Percentiles rank a stretch among this genome's conserved stretches.
Evolutionary conservation across 2,329 filamentous ascomycete species (phyloP).

Genomic region (Monosporascus cannonballus): DNA sequence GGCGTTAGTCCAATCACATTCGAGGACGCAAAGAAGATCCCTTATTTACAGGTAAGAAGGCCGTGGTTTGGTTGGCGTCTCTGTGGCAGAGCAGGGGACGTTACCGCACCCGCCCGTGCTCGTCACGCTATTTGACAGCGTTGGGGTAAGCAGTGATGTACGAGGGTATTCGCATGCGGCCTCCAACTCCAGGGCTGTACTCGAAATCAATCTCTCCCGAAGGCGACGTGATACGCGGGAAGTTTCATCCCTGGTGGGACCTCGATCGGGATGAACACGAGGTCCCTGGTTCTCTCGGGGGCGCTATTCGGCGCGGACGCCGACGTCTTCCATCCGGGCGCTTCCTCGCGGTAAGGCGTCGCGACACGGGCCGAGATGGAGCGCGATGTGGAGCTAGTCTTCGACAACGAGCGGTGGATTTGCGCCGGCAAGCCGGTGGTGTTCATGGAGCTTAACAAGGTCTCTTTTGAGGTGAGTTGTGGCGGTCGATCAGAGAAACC

Average conservation of each 20-base stretch:
- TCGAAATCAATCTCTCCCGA: constrained; percentile 19
- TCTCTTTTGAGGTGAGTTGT: constrained; percentile 33
- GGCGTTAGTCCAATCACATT: constrained; percentile 19
- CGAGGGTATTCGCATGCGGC: constrained; percentile 31
- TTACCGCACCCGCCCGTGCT: no score
- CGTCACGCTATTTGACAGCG: not conserved
- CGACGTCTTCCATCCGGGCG: constrained; percentile 9
- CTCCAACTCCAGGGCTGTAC: constrained; percentile 25
- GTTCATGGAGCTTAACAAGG: constrained; percentile 36
- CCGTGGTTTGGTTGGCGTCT: no score
- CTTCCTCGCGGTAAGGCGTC: constrained; percentile 3
- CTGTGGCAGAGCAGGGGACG: no score
- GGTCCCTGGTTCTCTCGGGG: constrained; percentile 4
- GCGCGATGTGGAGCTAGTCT: constrained; percentile 6
- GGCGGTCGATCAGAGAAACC: not conserved
- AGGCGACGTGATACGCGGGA: constrained; percentile 21
- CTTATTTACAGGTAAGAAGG: constrained; percentile 20
- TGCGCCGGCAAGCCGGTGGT: constrained; percentile 38
- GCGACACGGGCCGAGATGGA: constrained; percentile 3
- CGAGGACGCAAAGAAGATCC: constrained; percentile 20
- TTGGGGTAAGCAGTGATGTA: constrained; percentile 27
- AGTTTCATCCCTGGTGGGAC: constrained; percentile 10
- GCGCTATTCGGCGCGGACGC: constrained; percentile 8
- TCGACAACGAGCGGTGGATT: constrained; percentile 21
- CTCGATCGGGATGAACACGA: constrained; percentile 5